phyloP scores from a whole-genome alignment of 441 rosid genomes.

The Jatropha multifida region DNA sequence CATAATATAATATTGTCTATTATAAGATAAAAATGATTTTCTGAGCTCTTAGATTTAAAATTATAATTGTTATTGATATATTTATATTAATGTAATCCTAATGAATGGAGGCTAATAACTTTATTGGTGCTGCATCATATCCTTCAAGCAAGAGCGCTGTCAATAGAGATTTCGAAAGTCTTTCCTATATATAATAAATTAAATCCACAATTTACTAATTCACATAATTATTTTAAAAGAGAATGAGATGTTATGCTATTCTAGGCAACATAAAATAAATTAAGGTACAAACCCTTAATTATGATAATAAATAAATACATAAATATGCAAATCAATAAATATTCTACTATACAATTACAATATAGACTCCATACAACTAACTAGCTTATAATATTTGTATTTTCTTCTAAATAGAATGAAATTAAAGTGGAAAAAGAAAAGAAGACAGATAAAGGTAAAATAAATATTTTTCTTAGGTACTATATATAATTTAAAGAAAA shows the following conservation, averaged over 20 bases:
- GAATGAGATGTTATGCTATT: conserved; percentile 24
- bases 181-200: too few relatives aligned
- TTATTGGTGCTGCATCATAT: too few relatives aligned
- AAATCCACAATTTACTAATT: too few relatives aligned
- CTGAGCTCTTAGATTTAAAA: too few relatives aligned
- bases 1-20: too few relatives aligned
- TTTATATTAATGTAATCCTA: too few relatives aligned
- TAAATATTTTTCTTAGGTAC: conserved; percentile 7
- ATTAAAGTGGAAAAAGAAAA: not conserved
- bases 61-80: too few relatives aligned
- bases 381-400: conserved; percentile 29
- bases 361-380: conserved; percentile 25
- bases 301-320: conserved; percentile 9
- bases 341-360: conserved; percentile 44
- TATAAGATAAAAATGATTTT: too few relatives aligned
- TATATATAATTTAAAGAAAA: conserved; percentile 10
- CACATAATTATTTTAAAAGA: too few relatives aligned
- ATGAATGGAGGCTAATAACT: too few relatives aligned
- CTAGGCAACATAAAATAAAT: conserved; percentile 16
- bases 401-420: conserved; percentile 22
- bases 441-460: not conserved
- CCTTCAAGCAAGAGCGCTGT: too few relatives aligned
- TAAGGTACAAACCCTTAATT: conserved; percentile 24
- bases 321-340: conserved; percentile 13
- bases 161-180: too few relatives aligned